Evolutionary conservation across 73 alveolate species (phyloP), one percentile per base, ranked within the genome.

Genomic region (Paramecium caudatum): DNA sequence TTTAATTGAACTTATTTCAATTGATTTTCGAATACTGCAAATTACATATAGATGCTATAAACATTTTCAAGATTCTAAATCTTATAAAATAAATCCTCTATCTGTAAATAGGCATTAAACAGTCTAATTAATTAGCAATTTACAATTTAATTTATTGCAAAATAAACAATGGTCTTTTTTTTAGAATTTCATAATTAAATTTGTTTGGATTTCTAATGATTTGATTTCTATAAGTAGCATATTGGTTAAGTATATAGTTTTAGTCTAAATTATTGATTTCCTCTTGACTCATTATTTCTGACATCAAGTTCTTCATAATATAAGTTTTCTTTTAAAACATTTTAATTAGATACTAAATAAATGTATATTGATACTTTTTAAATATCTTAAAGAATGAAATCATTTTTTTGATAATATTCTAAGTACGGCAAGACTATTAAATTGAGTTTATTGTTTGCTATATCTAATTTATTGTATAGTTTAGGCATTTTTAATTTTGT

Each of bases 121-220:
- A 74, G 47, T 74, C 88, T 74, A 41, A 41, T 39, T 74, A 1
- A 74, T 17, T 25, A 25, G 21, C 1, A 50, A 13, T 50, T 74
- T 74, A 74, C 88, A 74, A 74, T 74, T 74, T 74, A 74, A 37
- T 27, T 74, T 74, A 23, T 45, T 74, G 16, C 19, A 74, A 16
- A 4, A 74, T 74, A 68, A 74, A 74, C 2, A 74, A n/a, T 39
- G 88, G 88, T 74, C 65, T 74, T 43, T 74, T 74, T 45, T 74
- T 74, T 2, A 74, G 19, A 3, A 74, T 21, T 74, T 74, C 88
- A 74, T 74, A 74, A 41, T 74, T 74, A 45, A 74, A 74, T 45
- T 74, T 74, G 32, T 37, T 45, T 27, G 88, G 88, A 74, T 74
- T 74, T 74, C 88, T 74, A 17, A 74, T 39, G 3, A 74, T 74